phyloP scores from a whole-genome alignment of 139 green algal species.

The Desmodesmus armatus region DNA sequence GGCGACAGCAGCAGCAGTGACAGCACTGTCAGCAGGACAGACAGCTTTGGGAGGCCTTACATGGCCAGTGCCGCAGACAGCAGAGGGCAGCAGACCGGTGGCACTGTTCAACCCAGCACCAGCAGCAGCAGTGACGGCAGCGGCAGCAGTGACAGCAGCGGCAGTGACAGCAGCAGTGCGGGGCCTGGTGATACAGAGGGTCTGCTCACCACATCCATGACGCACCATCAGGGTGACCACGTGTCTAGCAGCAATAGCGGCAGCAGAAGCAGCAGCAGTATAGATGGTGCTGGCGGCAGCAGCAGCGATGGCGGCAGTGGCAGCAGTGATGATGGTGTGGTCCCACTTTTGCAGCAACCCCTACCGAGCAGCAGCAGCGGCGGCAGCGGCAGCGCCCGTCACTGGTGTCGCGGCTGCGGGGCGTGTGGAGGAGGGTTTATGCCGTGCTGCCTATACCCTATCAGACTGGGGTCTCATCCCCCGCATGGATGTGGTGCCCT shows the following conservation, averaged over 20 bases:
- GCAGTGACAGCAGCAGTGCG: neutral
- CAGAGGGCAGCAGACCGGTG: no score
- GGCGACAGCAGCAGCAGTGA: neutral
- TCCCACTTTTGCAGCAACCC: neutral
- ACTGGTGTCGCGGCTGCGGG: neutral
- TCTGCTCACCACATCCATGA: neutral
- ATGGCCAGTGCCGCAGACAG: no score
- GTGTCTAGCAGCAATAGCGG: neutral
- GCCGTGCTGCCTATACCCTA: conserved; percentile 43
- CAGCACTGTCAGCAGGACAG: neutral
- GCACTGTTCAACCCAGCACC: neutral
- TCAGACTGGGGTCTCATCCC: conserved; percentile 60
- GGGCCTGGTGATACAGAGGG: neutral
- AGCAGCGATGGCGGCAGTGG: neutral
- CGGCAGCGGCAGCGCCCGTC: neutral
- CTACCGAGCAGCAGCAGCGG: conserved; percentile 4
- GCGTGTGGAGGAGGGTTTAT: neutral
- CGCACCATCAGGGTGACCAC: neutral
- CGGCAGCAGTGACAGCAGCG: neutral
- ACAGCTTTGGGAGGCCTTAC: neutral
- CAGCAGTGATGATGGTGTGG: neutral
- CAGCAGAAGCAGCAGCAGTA: conserved; percentile 15
- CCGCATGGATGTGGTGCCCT: conserved; percentile 50
- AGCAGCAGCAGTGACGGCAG: neutral
- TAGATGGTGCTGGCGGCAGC: no score